Evolutionary conservation across 2,329 filamentous ascomycete species (phyloP).

Genomic region (Pyrenochaeta sp.): DNA sequence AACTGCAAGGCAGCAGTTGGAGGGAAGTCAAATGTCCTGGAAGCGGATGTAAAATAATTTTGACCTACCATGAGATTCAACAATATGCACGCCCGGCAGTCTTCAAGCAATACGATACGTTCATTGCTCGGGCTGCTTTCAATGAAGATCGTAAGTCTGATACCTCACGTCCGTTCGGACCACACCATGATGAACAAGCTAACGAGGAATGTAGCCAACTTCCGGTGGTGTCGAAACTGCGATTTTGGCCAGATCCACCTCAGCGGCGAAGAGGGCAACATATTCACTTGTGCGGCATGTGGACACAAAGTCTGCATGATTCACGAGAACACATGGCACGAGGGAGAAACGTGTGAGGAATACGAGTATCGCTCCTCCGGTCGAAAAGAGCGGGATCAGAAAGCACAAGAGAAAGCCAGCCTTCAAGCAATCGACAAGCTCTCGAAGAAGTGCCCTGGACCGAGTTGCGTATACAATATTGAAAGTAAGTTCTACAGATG

Average conservation of each 20-base stretch:
- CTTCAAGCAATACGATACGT: constrained; percentile 48
- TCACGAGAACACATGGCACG: constrained; percentile 51
- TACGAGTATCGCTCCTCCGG: constrained; percentile 48
- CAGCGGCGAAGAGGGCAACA: constrained; percentile 54
- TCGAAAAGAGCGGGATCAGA: constrained; percentile 30
- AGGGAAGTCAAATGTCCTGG: constrained; percentile 61
- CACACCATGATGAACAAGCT: background rate
- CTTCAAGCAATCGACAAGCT: constrained; percentile 38
- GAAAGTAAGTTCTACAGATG: constrained; percentile 17
- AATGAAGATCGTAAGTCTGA: constrained; percentile 41
- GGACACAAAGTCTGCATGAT: constrained; percentile 48
- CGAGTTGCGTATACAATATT: constrained; percentile 48
- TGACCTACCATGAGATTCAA: constrained; percentile 58
- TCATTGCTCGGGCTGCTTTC: constrained; percentile 56
- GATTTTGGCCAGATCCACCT: constrained; percentile 64
- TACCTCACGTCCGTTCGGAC: no score
- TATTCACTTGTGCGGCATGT: constrained; percentile 53
- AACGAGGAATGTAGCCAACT: constrained; percentile 47
- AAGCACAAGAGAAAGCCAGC: constrained; percentile 38
- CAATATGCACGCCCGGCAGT: constrained; percentile 26
- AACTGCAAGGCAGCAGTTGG: constrained; percentile 52
- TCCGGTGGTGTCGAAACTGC: constrained; percentile 65
- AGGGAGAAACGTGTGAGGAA: constrained; percentile 52
- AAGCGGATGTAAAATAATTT: constrained; percentile 55
- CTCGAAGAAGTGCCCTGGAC: constrained; percentile 51